Conservation (phyloP, 495 filamentous ascomycete species). For the Sporormia fimetaria region DNA sequence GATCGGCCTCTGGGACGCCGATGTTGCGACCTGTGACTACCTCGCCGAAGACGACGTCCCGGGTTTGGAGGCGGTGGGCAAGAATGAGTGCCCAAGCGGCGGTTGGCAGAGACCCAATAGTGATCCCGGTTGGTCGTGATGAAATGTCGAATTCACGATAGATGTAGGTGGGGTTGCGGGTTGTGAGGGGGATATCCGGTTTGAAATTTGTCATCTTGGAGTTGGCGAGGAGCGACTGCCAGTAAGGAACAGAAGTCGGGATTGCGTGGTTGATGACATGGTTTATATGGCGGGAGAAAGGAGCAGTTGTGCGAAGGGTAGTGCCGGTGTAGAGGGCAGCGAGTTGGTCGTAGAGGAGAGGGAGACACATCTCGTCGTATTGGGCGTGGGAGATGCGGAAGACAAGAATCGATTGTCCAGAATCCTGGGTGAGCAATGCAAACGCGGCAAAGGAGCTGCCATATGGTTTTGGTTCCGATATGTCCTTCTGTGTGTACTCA, state of each 20-base stretch:
- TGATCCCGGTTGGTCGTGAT: constrained; percentile 38
- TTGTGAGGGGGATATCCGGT: constrained; percentile 16
- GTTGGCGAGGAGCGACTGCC: constrained; percentile 43
- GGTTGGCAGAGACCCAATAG: constrained; percentile 45
- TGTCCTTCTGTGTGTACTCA: constrained; percentile 39
- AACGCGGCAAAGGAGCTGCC: constrained; percentile 55
- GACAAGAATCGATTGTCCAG: constrained; percentile 44
- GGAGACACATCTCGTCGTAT: constrained; percentile 61
- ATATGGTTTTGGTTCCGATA: constrained; percentile 42
- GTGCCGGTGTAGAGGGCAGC: constrained; percentile 43
- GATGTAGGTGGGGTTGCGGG: constrained; percentile 31
- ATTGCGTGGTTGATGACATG: constrained; percentile 38
- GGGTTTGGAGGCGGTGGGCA: constrained; percentile 37
- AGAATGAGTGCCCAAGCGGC: constrained; percentile 53
- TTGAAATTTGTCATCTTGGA: constrained; percentile 41
- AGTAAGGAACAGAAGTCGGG: constrained; percentile 44
- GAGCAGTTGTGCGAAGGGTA: constrained; percentile 35
- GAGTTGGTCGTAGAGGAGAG: constrained; percentile 47
- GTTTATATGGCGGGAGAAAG: constrained; percentile 51
- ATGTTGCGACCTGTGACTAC: constrained; percentile 43
- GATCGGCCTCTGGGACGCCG: constrained; percentile 9
- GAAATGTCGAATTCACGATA: constrained; percentile 37
- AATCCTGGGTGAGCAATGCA: constrained; percentile 43
- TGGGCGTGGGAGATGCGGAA: constrained; percentile 64
- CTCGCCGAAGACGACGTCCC: constrained; percentile 50